Percentiles rank a stretch among this genome's conserved stretches.
Conservation (phyloP, 1,139 yeast species). For the Yamadazyma mexicana region DNA sequence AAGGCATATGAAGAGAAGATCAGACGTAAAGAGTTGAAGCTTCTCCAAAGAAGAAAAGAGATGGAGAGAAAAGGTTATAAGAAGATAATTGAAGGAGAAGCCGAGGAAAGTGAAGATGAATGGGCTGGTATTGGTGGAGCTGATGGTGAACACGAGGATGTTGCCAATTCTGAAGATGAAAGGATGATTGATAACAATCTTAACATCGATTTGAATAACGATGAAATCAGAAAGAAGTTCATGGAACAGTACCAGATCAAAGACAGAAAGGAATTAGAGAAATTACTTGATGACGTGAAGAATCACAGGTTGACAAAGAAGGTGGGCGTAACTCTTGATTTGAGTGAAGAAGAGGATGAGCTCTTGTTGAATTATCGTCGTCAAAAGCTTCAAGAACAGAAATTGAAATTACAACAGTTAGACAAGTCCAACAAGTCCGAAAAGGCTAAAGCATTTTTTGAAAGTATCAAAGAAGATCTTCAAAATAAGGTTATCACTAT, state of each 20-base stretch:
- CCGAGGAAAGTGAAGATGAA: slow-evolving; percentile 96
- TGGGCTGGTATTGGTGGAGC: slow-evolving; percentile 89
- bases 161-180: slow-evolving; percentile 75
- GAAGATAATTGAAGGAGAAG: slow-evolving; percentile 76
- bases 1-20: slow-evolving; percentile 40
- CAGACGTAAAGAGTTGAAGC: slow-evolving; percentile 37
- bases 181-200: slow-evolving; percentile 76
- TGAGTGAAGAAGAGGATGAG: slow-evolving; percentile 67
- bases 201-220: slow-evolving; percentile 57
- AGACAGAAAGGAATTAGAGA: slow-evolving; percentile 72
- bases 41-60: slow-evolving; percentile 44
- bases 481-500: slow-evolving; percentile 18
- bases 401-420: slow-evolving; percentile 54
- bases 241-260: slow-evolving; percentile 67
- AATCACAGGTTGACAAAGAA: slow-evolving; percentile 76
- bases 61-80: slow-evolving; percentile 52
- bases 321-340: slow-evolving; percentile 61
- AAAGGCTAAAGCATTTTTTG: slow-evolving; percentile 72
- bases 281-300: slow-evolving; percentile 76
- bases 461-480: slow-evolving; percentile 57
- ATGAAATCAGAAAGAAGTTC: slow-evolving; percentile 58
- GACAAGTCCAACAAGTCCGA: slow-evolving; percentile 50
- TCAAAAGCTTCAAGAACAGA: slow-evolving; percentile 56
- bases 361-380: slow-evolving; percentile 52
- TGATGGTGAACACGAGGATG: slow-evolving; percentile 69